Evolutionary conservation across 768 basidiomycete species (phyloP).

Genomic region (Calocybe gangraenosa): DNA sequence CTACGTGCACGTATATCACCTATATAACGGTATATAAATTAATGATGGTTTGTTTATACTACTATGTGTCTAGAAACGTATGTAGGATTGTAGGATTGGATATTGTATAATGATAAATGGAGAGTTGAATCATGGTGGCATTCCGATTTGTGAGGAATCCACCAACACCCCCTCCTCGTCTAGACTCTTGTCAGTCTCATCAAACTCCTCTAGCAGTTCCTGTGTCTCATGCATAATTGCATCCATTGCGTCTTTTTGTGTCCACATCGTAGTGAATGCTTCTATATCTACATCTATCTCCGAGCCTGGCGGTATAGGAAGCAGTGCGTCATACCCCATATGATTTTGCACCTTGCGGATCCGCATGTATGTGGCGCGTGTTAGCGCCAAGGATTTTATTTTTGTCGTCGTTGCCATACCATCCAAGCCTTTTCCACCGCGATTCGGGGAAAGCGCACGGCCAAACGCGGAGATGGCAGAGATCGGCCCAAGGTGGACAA

Average conservation of each 20-base stretch:
- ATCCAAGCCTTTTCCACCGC: conserved; percentile 19
- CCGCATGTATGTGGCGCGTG: conserved; percentile 55
- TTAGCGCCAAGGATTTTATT: conserved; percentile 47
- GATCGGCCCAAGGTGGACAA: conserved; percentile 59
- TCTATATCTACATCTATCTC: conserved; percentile 27
- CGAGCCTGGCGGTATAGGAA: conserved; percentile 39
- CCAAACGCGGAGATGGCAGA: conserved; percentile 31
- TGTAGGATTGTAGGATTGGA: too few relatives aligned
- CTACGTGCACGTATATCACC: too few relatives aligned
- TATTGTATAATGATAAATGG: too few relatives aligned
- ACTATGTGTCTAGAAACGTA: background rate
- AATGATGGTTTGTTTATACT: background rate
- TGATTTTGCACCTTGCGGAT: conserved; percentile 58
- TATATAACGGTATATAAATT: too few relatives aligned
- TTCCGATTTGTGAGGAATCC: conserved; percentile 13
- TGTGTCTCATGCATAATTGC: conserved; percentile 51
- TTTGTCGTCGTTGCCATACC: conserved; percentile 32
- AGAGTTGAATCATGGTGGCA: background rate
- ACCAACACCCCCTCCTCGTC: conserved; percentile 28
- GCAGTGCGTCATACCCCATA: conserved; percentile 58
- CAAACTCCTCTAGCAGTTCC: conserved; percentile 59
- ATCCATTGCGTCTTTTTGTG: conserved; percentile 46
- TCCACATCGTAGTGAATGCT: conserved; percentile 44
- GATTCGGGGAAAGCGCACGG: conserved; percentile 26
- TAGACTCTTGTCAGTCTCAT: conserved; percentile 24